Percentiles rank a stretch among this genome's conserved stretches.
Evolutionary conservation across 805 yeast genomes (phyloP).

Genomic region (Suhomyces vadensis): DNA sequence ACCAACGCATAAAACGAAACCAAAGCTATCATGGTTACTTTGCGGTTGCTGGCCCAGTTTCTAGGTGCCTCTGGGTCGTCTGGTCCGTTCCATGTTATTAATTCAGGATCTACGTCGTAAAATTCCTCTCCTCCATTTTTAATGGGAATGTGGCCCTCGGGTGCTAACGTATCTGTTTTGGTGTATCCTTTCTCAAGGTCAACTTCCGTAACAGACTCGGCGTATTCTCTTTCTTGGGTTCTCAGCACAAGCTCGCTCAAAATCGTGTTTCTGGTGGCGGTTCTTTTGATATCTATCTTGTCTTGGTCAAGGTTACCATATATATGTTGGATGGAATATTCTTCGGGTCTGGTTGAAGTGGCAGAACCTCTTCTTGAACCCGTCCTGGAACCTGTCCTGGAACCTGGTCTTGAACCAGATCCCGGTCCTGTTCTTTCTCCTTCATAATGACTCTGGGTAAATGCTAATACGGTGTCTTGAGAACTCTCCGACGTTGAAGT

Average conservation of each 20-base stretch:
- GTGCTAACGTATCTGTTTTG: slow-evolving; percentile 12
- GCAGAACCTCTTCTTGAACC: slow-evolving; percentile 19
- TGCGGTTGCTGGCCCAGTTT: slow-evolving; percentile 52
- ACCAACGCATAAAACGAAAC: slow-evolving; percentile 58
- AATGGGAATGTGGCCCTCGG: slow-evolving; percentile 36
- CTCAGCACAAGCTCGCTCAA: slow-evolving; percentile 18
- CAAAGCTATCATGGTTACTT: slow-evolving; percentile 44
- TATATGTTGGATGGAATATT: slow-evolving; percentile 31
- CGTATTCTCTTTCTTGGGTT: slow-evolving; percentile 12
- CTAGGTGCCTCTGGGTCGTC: slow-evolving; percentile 61
- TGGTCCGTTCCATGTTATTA: slow-evolving; percentile 66
- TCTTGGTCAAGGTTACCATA: slow-evolving; percentile 31
- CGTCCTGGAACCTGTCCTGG: slow-evolving; percentile 9
- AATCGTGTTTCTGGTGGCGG: slow-evolving; percentile 33
- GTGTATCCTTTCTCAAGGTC: slow-evolving; percentile 7
- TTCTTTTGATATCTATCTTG: slow-evolving; percentile 32
- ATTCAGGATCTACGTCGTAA: slow-evolving; percentile 57
- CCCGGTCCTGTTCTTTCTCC: slow-evolving; percentile 6
- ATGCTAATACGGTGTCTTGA: slow-evolving; percentile 3
- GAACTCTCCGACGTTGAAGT: slow-evolving; percentile 16
- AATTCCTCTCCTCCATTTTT: slow-evolving; percentile 55
- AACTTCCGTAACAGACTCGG: slow-evolving; percentile 22
- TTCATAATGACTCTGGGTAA: slow-evolving; percentile 6
- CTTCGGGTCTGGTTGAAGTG: slow-evolving; percentile 12
- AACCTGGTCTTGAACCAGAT: slow-evolving; percentile 16